Percentiles rank a stretch among this genome's conserved stretches.
Conservation (phyloP, 1,284 basidiomycete species). For the Rhodofomes roseus region DNA sequence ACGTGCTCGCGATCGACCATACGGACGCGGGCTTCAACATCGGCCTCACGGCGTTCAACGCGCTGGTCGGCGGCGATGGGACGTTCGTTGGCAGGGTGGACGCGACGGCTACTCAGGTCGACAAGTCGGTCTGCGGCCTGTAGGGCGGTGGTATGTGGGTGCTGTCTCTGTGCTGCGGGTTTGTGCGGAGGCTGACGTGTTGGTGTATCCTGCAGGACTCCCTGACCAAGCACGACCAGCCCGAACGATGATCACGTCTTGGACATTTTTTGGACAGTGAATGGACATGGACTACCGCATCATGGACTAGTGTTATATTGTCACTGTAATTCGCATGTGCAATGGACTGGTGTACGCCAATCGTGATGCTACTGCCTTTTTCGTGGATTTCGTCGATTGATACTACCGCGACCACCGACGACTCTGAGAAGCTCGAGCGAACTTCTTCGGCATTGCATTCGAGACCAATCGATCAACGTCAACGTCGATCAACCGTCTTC, state of each 20-base stretch:
- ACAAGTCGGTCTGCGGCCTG: slow-evolving; percentile 23
- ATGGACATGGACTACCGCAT: neutral
- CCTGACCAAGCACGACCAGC: neutral
- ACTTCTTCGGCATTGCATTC: no score
- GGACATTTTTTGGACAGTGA: neutral
- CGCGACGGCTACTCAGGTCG: slow-evolving; percentile 20
- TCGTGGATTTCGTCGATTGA: no score
- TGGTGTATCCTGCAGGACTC: neutral
- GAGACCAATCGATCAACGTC: no score
- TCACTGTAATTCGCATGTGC: neutral
- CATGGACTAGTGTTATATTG: neutral
- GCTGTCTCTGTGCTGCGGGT: neutral
- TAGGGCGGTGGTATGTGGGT: slow-evolving; percentile 12
- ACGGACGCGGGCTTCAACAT: slow-evolving; percentile 37
- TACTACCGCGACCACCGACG: no score
- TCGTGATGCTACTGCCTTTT: neutral
- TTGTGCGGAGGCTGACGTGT: neutral
- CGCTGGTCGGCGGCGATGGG: slow-evolving; percentile 23
- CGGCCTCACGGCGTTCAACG: slow-evolving; percentile 27
- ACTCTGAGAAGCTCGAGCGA: no score
- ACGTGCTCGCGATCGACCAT: slow-evolving; percentile 41
- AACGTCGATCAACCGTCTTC: no score
- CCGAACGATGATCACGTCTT: neutral
- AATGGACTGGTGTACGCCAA: neutral
- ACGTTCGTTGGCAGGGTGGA: slow-evolving; percentile 19